phyloP scores from a whole-genome alignment of 768 basidiomycete genomes.

The Lentinus tigrinus region DNA sequence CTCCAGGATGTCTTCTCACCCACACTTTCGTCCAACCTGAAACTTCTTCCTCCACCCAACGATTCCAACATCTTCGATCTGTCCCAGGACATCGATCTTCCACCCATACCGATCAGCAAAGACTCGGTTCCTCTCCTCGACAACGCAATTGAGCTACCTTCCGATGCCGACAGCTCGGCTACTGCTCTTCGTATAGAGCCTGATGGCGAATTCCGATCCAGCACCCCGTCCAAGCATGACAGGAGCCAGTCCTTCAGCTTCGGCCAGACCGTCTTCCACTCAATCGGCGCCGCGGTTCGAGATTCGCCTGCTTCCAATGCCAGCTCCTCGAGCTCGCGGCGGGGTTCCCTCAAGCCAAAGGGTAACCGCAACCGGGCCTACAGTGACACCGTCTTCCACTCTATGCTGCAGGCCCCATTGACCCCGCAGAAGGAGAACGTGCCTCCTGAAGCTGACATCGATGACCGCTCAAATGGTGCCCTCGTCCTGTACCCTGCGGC shows the following conservation, averaged over 20 bases:
- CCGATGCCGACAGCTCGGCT: constrained; percentile 27
- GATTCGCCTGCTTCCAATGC: constrained; percentile 8
- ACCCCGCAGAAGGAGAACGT: constrained; percentile 26
- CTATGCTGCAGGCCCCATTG: constrained; percentile 41
- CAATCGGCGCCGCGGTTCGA: constrained; percentile 32
- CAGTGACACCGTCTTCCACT: constrained; percentile 65
- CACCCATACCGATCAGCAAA: constrained; percentile 38
- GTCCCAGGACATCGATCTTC: constrained; percentile 54
- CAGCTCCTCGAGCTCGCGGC: constrained; percentile 25
- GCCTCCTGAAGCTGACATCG: constrained; percentile 61
- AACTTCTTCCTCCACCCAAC: constrained; percentile 42
- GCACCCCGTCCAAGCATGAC: constrained; percentile 33
- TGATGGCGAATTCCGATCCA: constrained; percentile 12
- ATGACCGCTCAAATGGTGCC: constrained; percentile 52
- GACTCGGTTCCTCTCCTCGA: constrained; percentile 31
- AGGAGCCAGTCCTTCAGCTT: constrained; percentile 70
- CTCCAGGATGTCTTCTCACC: constrained; percentile 49
- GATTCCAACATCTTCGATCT: constrained; percentile 57
- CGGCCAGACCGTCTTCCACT: constrained; percentile 62
- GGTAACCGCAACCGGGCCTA: constrained; percentile 49
- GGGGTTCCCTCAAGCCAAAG: constrained; percentile 22
- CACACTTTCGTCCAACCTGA: constrained; percentile 31
- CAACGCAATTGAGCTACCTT: constrained; percentile 35
- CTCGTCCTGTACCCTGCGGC: constrained; percentile 43
- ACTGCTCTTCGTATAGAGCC: constrained; percentile 1